Base-by-base conservation (phyloP, 202 grass and related monocot genomes). In the Musa balbisiana region DNA sequence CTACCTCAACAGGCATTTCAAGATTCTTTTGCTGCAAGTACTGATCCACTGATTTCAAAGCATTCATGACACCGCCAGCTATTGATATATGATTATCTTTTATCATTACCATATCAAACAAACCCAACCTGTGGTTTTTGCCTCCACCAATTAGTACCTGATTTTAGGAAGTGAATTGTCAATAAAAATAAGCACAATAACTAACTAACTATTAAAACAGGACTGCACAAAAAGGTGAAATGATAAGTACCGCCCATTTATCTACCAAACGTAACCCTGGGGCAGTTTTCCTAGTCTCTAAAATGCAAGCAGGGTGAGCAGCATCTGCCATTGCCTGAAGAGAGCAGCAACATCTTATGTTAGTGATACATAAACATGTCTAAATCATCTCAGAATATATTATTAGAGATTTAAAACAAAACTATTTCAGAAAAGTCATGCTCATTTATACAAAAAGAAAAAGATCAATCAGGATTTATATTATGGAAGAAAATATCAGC, bases 61-160 rank as follows among this genome's bases (percentile, higher is more conserved):
- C 94, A 88, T 85, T 93, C 69, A 83, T 80, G 70, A 97, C 82
- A 67, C 90, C 88, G 52, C 93, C 90, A 55, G 93, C 90, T 77
- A 97, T 84, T 78, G 93, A 91, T 80, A 97, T 93, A 87, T 97
- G 93, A 62, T 97, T 97, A 83, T 97, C 93, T 64, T 97, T 97
- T 91, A 97, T 93, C 93, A 97, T 97, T 70, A 93, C 88, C 93
- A 97, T 97, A 87, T 97, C 93, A 89, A 97, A 97, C 26, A 97
- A 91, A 84, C 93, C 93, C 76, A 97, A 78, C 72, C 93, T 88
- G 78, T 98, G 90, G 52, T 98, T 98, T 83, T 98, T 93, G 84
- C 94, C 88, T 2, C 94, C 94, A 74, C 88, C 94, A 73, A 93
- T 97, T 49, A 97, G 68, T 62, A 97, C 93, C 93, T 97, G 69